These are phyloP conservation scores for Mycena indigotica DNA, from an alignment of 768 basidiomycete genomes.

Conservation along the genomic window DNA sequence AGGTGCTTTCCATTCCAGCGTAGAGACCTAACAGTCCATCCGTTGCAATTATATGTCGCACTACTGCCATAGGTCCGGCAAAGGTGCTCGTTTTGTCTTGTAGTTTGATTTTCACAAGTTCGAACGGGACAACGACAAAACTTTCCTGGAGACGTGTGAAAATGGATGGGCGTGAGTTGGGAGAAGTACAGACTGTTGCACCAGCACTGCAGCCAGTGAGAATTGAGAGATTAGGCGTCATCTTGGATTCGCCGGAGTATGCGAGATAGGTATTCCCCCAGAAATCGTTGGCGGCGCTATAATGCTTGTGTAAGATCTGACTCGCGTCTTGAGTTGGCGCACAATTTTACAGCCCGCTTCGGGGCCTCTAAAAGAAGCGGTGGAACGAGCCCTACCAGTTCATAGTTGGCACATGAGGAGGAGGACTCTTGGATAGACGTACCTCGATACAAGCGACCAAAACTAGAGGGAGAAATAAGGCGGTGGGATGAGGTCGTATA, in stretches of 20 bases:
- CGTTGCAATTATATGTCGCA: conserved; percentile 74
- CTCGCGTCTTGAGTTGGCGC: conserved; percentile 23
- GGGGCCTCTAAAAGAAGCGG: conserved; percentile 95
- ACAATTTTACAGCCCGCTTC: conserved; percentile 97
- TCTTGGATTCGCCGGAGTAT: conserved; percentile 70
- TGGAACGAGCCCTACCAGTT: conserved; percentile 86
- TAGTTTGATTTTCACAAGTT: conserved; percentile 91
- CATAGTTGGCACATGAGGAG: conserved; percentile 2
- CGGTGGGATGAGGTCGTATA: conserved; percentile 15
- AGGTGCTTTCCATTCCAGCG: conserved; percentile 94
- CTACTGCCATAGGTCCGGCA: conserved; percentile 89
- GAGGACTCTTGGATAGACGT: no score
- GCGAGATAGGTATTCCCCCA: conserved; percentile 85
- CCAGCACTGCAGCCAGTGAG: conserved; percentile 93
- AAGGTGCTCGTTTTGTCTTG: conserved; percentile 93
- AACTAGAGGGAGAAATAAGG: conserved; percentile 49
- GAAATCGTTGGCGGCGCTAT: conserved; percentile 85
- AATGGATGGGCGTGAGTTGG: background rate
- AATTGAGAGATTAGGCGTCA: conserved; percentile 87
- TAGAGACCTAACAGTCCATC: conserved; percentile 87
- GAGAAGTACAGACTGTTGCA: conserved; percentile 59
- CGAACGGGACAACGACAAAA: conserved; percentile 94
- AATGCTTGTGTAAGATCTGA: background rate
- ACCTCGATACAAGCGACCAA: conserved; percentile 89
- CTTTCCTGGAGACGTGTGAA: conserved; percentile 58